Percentiles rank a stretch among this genome's conserved stretches.
Conservation (phyloP, 805 yeast species). For the Scheffersomyces stipitis region DNA sequence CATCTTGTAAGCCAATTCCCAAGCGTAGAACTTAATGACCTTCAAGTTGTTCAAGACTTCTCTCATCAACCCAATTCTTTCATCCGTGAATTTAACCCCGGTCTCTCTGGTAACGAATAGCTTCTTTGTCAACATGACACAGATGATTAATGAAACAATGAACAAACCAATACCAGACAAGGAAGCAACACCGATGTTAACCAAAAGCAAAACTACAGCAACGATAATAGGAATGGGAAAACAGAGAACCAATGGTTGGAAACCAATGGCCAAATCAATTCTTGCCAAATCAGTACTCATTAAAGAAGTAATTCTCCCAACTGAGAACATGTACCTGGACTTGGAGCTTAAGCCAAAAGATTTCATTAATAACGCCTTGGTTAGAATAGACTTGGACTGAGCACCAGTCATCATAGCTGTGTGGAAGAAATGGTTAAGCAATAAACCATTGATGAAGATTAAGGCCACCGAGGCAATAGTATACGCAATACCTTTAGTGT, state of each 20-base stretch:
- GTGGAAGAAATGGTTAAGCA: slow-evolving; percentile 43
- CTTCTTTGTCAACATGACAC: slow-evolving; percentile 34
- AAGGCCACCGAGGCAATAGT: slow-evolving; percentile 67
- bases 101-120: slow-evolving; percentile 36
- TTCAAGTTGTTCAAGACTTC: slow-evolving; percentile 42
- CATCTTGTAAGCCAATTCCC: slow-evolving; percentile 45
- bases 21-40: slow-evolving; percentile 45
- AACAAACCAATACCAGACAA: slow-evolving; percentile 44
- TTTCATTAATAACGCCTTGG: slow-evolving; percentile 38
- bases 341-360: slow-evolving; percentile 37
- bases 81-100: slow-evolving; percentile 40
- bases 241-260: slow-evolving; percentile 41
- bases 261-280: slow-evolving; percentile 44
- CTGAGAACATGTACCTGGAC: slow-evolving; percentile 33
- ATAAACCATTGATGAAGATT: slow-evolving; percentile 43
- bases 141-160: slow-evolving; percentile 30
- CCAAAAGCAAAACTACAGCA: slow-evolving; percentile 35
- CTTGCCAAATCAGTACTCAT: slow-evolving; percentile 45
- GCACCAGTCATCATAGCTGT: slow-evolving; percentile 45
- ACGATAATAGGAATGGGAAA: slow-evolving; percentile 44
- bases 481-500: slow-evolving; percentile 70
- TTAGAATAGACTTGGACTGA: slow-evolving; percentile 37
- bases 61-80: slow-evolving; percentile 42
- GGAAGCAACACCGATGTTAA: slow-evolving; percentile 38
- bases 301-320: slow-evolving; percentile 41